Percentiles rank a stretch among this genome's conserved stretches.
phyloP scores from a whole-genome alignment of 768 basidiomycete species.

The Pholiota molesta region DNA sequence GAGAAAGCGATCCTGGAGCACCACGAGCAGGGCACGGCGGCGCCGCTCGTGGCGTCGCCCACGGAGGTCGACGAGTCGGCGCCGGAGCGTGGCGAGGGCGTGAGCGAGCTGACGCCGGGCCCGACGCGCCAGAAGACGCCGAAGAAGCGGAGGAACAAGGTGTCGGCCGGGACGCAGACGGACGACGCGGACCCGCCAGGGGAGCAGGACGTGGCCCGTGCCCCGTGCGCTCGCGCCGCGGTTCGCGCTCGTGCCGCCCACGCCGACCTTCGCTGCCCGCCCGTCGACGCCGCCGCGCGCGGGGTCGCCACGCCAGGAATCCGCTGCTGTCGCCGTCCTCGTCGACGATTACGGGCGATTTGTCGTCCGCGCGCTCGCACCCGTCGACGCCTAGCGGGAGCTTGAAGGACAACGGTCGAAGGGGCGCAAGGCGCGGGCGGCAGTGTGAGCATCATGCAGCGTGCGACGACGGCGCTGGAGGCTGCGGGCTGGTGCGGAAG shows the following conservation, averaged over 20 bases:
- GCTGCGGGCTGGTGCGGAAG: conserved; percentile 84
- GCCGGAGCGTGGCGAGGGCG: conserved; percentile 4
- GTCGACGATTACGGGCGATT: conserved; percentile 46
- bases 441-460: conserved; percentile 95
- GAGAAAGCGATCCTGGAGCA: conserved; percentile 47
- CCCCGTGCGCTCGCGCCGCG: conserved; percentile 47
- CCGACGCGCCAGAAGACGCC: conserved; percentile 23
- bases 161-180: conserved; percentile 46
- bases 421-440: conserved; percentile 73
- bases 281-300: conserved; percentile 59
- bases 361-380: conserved; percentile 55
- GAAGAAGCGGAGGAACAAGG: conserved; percentile 37
- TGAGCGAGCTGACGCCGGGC: background rate
- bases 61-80: conserved; percentile 23
- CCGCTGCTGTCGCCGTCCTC: conserved; percentile 63
- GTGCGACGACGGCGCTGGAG: conserved; percentile 89
- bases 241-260: conserved; percentile 76
- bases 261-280: conserved; percentile 58
- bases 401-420: conserved; percentile 55
- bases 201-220: conserved; percentile 12
- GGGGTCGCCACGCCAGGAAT: conserved; percentile 38
- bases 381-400: conserved; percentile 73
- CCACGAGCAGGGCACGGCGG: conserved; percentile 33
- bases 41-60: conserved; percentile 19
- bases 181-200: conserved; percentile 32